Percentiles rank a stretch among this genome's conserved stretches.
Evolutionary conservation across 140 eudicot species (phyloP).

Genomic region (Senecio squalidus): DNA sequence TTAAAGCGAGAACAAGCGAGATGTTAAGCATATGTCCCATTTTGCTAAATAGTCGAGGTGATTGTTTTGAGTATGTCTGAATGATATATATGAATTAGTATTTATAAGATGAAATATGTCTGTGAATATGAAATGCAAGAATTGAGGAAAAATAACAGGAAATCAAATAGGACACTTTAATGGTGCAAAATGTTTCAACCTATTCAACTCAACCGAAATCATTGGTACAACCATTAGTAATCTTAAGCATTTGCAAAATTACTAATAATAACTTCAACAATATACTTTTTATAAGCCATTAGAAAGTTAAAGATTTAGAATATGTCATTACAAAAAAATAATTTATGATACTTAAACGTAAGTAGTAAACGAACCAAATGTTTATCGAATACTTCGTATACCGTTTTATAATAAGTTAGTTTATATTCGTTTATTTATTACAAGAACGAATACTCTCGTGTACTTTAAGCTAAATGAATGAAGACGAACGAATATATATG

Average conservation of each 20-base stretch:
- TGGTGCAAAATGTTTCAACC: constrained; percentile 7
- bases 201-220: not conserved
- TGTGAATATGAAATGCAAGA: constrained; percentile 1
- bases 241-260: not conserved
- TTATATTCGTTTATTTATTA: no score
- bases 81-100: constrained; percentile 6
- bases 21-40: constrained; percentile 11
- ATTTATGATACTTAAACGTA: no score
- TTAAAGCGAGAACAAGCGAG: constrained; percentile 5
- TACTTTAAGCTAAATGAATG: no score
- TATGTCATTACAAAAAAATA: no score
- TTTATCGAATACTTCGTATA: no score
- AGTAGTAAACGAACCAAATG: no score
- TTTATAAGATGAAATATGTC: constrained; percentile 20
- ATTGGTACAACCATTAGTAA: not conserved
- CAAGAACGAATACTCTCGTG: no score
- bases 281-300: no score
- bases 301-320: no score
- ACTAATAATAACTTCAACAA: not conserved
- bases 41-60: not conserved
- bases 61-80: not conserved
- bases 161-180: constrained; percentile 18
- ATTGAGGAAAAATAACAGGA: constrained; percentile 1
- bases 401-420: no score
- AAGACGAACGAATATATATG: no score